Percentiles rank a stretch among this genome's conserved stretches.
Evolutionary conservation across 805 yeast genomes (phyloP).

Genomic region (Suhomyces emberorum): DNA sequence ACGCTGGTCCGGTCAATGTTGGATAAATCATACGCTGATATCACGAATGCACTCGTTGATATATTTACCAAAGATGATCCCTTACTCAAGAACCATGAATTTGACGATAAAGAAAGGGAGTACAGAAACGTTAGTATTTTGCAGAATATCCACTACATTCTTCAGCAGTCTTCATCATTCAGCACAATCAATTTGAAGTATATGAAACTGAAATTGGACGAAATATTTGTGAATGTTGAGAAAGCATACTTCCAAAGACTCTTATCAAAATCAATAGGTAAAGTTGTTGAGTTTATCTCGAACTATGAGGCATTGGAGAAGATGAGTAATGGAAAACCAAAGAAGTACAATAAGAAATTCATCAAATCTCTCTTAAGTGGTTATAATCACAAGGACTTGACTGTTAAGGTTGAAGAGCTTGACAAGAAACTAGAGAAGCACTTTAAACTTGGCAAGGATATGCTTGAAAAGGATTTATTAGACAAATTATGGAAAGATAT

Average conservation of each 20-base stretch:
- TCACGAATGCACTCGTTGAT: conserved; percentile 32
- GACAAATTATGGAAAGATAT: conserved; percentile 68
- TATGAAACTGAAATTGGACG: conserved; percentile 22
- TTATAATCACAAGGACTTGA: conserved; percentile 58
- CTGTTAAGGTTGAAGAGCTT: conserved; percentile 51
- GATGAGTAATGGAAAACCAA: conserved; percentile 53
- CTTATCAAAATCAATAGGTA: conserved; percentile 55
- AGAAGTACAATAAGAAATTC: conserved; percentile 59
- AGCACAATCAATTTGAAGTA: conserved; percentile 20
- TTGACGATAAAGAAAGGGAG: conserved; percentile 43
- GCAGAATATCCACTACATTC: conserved; percentile 36
- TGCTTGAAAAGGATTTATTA: conserved; percentile 51
- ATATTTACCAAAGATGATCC: conserved; percentile 42
- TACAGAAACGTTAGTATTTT: conserved; percentile 38
- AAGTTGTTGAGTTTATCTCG: conserved; percentile 59
- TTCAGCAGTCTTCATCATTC: conserved; percentile 30
- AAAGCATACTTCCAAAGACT: conserved; percentile 32
- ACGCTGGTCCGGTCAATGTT: conserved; percentile 22
- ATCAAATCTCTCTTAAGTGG: conserved; percentile 54
- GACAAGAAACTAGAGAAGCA: conserved; percentile 57
- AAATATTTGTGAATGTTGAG: conserved; percentile 27
- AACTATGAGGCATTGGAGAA: conserved; percentile 55
- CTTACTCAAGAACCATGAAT: conserved; percentile 39
- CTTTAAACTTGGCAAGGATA: conserved; percentile 38
- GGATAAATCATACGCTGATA: conserved; percentile 27